Conservation (phyloP, 1,284 basidiomycete genomes). For the Schizophyllum commune region DNA sequence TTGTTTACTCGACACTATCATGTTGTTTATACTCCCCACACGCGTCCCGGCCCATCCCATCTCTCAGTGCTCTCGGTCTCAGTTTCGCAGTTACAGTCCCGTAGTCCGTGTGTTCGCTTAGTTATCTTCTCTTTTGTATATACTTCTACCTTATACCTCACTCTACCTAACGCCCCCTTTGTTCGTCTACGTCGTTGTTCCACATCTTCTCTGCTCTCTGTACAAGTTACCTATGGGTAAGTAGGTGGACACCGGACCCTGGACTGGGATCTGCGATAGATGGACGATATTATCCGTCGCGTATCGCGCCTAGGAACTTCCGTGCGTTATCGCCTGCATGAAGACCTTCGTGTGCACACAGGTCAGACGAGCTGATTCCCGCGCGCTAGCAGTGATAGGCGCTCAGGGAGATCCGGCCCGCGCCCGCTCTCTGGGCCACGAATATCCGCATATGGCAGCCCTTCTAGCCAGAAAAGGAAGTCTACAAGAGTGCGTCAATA, state of each 20-base stretch:
- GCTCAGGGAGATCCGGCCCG: no score
- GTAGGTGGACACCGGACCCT: not conserved
- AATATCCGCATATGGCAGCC: not conserved
- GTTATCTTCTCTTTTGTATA: not conserved
- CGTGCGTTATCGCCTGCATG: not conserved
- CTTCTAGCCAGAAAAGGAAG: not conserved
- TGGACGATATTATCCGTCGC: not conserved
- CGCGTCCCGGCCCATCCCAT: not conserved
- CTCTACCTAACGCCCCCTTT: not conserved
- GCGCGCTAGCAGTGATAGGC: not conserved
- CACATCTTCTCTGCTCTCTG: not conserved
- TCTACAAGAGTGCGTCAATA: not conserved
- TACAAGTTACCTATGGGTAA: not conserved
- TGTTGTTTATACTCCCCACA: not conserved
- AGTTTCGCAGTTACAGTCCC: not conserved
- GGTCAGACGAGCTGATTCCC: not conserved
- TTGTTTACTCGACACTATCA: not conserved
- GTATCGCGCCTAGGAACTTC: not conserved
- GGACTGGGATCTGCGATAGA: not conserved
- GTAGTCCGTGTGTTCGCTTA: not conserved
- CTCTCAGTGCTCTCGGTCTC: not conserved
- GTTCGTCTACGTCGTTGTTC: not conserved
- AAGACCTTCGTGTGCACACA: not conserved
- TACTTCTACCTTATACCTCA: not conserved
- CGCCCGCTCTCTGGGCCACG: not conserved